Conservation (phyloP, 108 stramenopile genomes). For the Skeletonema grethae region DNA sequence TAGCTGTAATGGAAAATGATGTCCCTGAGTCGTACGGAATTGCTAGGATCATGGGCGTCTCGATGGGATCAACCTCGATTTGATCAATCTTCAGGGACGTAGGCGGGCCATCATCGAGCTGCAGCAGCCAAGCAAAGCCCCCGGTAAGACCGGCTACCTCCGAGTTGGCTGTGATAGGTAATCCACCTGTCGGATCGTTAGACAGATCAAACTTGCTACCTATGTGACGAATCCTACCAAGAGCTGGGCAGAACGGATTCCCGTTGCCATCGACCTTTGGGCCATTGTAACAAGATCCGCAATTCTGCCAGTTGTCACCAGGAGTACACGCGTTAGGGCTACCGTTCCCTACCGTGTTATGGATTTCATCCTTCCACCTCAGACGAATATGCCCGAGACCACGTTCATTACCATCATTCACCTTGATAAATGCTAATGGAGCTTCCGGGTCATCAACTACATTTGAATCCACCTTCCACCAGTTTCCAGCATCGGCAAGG, state of each 20-base stretch:
- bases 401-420: slow-evolving; percentile 24
- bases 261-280: background rate
- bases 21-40: slow-evolving; percentile 3
- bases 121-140: slow-evolving; percentile 44
- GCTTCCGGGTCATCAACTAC: slow-evolving; percentile 37
- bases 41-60: slow-evolving; percentile 1
- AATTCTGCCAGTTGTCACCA: background rate
- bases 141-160: slow-evolving; percentile 37
- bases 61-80: slow-evolving; percentile 7
- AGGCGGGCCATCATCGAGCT: slow-evolving; percentile 40
- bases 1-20: slow-evolving; percentile 14
- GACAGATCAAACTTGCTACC: slow-evolving; percentile 23
- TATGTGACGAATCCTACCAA: slow-evolving; percentile 35
- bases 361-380: slow-evolving; percentile 26
- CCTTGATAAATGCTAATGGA: slow-evolving; percentile 32
- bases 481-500: slow-evolving; percentile 18
- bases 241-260: slow-evolving; percentile 3
- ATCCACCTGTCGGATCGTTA: slow-evolving; percentile 9
- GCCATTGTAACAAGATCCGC: slow-evolving; percentile 21
- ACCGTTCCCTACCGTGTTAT: slow-evolving; percentile 21
- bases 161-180: slow-evolving; percentile 43
- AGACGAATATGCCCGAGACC: slow-evolving; percentile 37
- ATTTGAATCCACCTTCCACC: slow-evolving; percentile 40
- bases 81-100: slow-evolving; percentile 15
- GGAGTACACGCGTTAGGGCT: background rate